A percentile compares a stretch with the other conserved stretches of the same genome.
Conservation (phyloP, 495 filamentous ascomycete genomes). For the Parachaetomium inaequale region DNA sequence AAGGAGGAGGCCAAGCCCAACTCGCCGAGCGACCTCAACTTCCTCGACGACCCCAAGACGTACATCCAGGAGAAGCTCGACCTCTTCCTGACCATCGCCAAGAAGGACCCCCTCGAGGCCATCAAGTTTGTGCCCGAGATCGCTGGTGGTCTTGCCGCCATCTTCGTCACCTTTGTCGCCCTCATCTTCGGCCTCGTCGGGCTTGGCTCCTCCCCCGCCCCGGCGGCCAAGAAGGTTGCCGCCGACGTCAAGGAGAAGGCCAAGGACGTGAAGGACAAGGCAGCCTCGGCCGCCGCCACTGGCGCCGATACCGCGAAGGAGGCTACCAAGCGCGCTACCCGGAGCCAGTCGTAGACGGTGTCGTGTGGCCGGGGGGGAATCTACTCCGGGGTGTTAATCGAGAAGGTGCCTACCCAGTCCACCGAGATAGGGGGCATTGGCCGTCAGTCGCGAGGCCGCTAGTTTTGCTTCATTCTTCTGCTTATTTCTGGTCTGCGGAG, state of each 20-base stretch:
- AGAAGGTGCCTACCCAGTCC: background rate
- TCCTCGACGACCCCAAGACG: slow-evolving; percentile 85
- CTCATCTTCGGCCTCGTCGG: slow-evolving; percentile 57
- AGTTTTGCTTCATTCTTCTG: slow-evolving; percentile 15
- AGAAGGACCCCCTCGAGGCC: slow-evolving; percentile 84
- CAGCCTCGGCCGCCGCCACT: slow-evolving; percentile 61
- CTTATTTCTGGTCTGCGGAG: slow-evolving; percentile 19
- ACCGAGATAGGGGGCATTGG: background rate
- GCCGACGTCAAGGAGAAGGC: slow-evolving; percentile 72
- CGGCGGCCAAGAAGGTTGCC: slow-evolving; percentile 53
- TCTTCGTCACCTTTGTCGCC: slow-evolving; percentile 64
- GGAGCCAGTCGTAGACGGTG: slow-evolving; percentile 40
- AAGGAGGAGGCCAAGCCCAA: slow-evolving; percentile 63
- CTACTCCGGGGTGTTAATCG: background rate
- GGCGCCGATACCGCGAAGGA: slow-evolving; percentile 64
- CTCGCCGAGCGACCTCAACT: slow-evolving; percentile 72
- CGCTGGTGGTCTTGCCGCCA: slow-evolving; percentile 69
- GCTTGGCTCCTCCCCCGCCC: slow-evolving; percentile 38
- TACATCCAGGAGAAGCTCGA: slow-evolving; percentile 92
- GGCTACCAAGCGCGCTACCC: slow-evolving; percentile 51
- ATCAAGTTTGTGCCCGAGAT: slow-evolving; percentile 90
- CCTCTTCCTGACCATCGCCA: slow-evolving; percentile 77
- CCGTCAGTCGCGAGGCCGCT: background rate
- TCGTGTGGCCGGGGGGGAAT: background rate
- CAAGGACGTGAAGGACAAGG: slow-evolving; percentile 74